phyloP scores from a whole-genome alignment of 2,329 filamentous ascomycete genomes.

The Botryotinia narcissicola region DNA sequence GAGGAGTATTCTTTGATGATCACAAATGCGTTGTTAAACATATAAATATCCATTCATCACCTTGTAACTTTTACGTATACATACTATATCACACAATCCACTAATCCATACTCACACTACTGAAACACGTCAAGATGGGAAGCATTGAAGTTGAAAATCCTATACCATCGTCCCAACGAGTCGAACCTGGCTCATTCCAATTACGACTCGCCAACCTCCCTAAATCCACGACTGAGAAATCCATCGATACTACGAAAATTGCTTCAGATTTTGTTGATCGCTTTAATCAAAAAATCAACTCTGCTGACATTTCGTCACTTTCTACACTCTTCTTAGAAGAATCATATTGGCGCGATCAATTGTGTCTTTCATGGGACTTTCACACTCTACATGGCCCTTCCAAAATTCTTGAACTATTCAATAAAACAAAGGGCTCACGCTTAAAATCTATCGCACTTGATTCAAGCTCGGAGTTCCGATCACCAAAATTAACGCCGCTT shows the following conservation, averaged over 20 bases:
- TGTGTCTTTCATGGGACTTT: constrained; percentile 56
- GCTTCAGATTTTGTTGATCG: constrained; percentile 25
- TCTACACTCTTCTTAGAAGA: constrained; percentile 44
- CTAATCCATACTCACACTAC: not conserved
- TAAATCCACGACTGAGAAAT: constrained; percentile 6
- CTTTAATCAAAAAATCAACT: constrained; percentile 43
- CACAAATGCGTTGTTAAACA: not conserved
- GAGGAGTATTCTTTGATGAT: not conserved
- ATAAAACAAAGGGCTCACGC: constrained; percentile 29
- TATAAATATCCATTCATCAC: not conserved
- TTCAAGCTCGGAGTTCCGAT: constrained; percentile 24
- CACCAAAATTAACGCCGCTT: constrained; percentile 41
- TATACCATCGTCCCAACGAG: constrained; percentile 27
- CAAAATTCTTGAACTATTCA: constrained; percentile 39
- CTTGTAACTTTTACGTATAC: not conserved
- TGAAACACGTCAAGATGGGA: constrained; percentile 25
- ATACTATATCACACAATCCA: not conserved
- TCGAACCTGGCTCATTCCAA: constrained; percentile 34
- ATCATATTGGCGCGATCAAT: constrained; percentile 58
- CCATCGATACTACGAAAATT: constrained; percentile 23
- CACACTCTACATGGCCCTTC: constrained; percentile 48
- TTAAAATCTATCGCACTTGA: constrained; percentile 42
- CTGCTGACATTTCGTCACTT: constrained; percentile 40
- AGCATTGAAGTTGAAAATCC: constrained; percentile 21
- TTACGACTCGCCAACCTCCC: constrained; percentile 28